Conservation (phyloP, 352 stramenopile species). For the Aphanomyces invadans region DNA sequence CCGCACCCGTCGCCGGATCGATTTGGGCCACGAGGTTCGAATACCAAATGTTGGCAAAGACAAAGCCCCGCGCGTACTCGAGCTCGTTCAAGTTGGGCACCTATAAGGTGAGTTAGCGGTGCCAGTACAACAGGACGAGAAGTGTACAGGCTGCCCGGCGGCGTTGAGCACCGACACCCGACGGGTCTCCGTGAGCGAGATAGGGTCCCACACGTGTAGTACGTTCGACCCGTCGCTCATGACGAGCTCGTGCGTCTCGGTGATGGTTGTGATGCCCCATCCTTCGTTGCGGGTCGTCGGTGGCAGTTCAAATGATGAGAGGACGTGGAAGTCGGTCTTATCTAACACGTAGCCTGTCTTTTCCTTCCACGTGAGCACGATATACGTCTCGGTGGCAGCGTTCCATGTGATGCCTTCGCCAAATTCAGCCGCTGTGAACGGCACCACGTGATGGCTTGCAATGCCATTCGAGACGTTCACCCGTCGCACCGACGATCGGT, state of each 20-base stretch:
- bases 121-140: not conserved
- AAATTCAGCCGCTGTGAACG: constrained; percentile 60
- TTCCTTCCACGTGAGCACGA: constrained; percentile 90
- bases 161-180: constrained; percentile 54
- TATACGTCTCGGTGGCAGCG: constrained; percentile 47
- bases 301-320: constrained; percentile 28
- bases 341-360: constrained; percentile 85
- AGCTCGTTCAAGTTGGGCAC: constrained; percentile 90
- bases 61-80: constrained; percentile 85
- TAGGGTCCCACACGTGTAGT: constrained; percentile 88
- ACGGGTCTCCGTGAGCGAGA: constrained; percentile 62
- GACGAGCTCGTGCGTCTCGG: constrained; percentile 54
- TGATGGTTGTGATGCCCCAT: constrained; percentile 89
- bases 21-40: constrained; percentile 89
- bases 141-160: constrained; percentile 27
- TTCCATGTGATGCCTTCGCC: constrained; percentile 87
- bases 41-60: constrained; percentile 95
- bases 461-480: constrained; percentile 82
- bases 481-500: constrained; percentile 77
- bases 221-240: constrained; percentile 87
- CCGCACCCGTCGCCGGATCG: constrained; percentile 69
- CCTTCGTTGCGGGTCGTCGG: constrained; percentile 68
- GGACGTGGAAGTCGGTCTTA: constrained; percentile 28
- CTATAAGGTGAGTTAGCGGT: not conserved
- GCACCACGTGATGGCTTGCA: constrained; percentile 57